Percentiles rank a stretch among this genome's conserved stretches.
Conservation (phyloP, 768 basidiomycete genomes). For the Sporobolomyces roseus region DNA sequence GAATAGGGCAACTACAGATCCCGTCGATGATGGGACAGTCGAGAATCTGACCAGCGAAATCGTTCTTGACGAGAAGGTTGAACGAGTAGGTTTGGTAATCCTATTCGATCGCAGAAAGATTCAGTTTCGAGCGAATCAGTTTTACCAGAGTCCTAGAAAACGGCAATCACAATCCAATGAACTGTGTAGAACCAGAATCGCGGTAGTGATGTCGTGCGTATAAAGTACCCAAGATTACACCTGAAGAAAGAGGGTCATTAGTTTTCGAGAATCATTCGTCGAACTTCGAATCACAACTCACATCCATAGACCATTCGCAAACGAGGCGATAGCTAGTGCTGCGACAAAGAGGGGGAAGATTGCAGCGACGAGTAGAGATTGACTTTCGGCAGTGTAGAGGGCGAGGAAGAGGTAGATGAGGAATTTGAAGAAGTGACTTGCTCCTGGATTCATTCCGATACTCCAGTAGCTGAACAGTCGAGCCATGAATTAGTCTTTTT, state of each 20-base stretch:
- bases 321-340: constrained; percentile 58
- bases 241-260: not conserved
- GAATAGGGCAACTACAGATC: constrained; percentile 56
- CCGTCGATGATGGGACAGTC: constrained; percentile 51
- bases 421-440: constrained; percentile 58
- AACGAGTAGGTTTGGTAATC: constrained; percentile 43
- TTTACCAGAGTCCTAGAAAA: not conserved
- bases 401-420: constrained; percentile 56
- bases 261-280: constrained; percentile 37
- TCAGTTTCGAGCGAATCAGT: not conserved
- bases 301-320: constrained; percentile 57
- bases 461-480: constrained; percentile 44
- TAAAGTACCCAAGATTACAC: constrained; percentile 49
- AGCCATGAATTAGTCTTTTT: not conserved
- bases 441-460: constrained; percentile 56
- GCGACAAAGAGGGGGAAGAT: constrained; percentile 61
- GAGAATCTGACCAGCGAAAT: constrained; percentile 55
- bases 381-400: constrained; percentile 16
- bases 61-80: constrained; percentile 51
- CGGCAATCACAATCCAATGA: constrained; percentile 55
- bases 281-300: not conserved
- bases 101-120: not conserved
- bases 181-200: constrained; percentile 60
- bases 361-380: constrained; percentile 54
- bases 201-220: constrained; percentile 57